These are phyloP conservation scores for Taiozyma sp. DNA, from an alignment of 1,139 yeast genomes.

Conservation along the genomic window DNA sequence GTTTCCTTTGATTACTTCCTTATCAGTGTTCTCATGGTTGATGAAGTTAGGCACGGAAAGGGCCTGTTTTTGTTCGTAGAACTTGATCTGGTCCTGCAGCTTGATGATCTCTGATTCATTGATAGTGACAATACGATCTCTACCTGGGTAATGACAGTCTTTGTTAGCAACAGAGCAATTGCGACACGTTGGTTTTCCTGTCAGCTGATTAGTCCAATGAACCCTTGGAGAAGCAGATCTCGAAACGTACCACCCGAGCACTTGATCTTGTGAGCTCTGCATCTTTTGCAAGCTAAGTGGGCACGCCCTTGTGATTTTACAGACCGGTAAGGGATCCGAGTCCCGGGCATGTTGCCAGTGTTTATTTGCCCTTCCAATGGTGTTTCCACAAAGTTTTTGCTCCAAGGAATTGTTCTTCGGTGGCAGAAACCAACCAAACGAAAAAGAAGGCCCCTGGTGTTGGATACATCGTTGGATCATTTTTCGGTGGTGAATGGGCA, in stretches of 20 bases:
- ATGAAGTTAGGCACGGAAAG: background rate
- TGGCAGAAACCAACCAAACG: too few relatives aligned
- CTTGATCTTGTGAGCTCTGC: conserved; percentile 36
- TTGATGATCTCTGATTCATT: conserved; percentile 46
- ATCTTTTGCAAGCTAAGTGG: conserved; percentile 33
- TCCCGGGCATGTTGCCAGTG: background rate
- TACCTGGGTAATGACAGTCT: conserved; percentile 43
- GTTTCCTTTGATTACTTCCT: conserved; percentile 15
- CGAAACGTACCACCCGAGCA: conserved; percentile 37
- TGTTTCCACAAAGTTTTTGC: too few relatives aligned
- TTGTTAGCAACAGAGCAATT: conserved; percentile 22
- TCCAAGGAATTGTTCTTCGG: conserved; percentile 34
- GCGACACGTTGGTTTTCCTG: conserved; percentile 17
- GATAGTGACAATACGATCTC: conserved; percentile 47
- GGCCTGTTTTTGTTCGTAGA: conserved; percentile 27
- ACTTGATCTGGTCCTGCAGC: conserved; percentile 37
- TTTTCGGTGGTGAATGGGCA: conserved; percentile 47
- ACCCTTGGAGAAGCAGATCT: conserved; percentile 21
- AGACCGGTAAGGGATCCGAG: conserved; percentile 9
- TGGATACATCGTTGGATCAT: conserved; percentile 45
- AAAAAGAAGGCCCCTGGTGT: conserved; percentile 43
- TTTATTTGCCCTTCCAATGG: too few relatives aligned
- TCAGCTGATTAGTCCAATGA: background rate
- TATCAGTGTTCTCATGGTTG: background rate
- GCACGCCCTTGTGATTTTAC: conserved; percentile 16